phyloP scores from a whole-genome alignment of 164 flowering plant genomes.

The Kalanchoe fedtschenkoi region DNA sequence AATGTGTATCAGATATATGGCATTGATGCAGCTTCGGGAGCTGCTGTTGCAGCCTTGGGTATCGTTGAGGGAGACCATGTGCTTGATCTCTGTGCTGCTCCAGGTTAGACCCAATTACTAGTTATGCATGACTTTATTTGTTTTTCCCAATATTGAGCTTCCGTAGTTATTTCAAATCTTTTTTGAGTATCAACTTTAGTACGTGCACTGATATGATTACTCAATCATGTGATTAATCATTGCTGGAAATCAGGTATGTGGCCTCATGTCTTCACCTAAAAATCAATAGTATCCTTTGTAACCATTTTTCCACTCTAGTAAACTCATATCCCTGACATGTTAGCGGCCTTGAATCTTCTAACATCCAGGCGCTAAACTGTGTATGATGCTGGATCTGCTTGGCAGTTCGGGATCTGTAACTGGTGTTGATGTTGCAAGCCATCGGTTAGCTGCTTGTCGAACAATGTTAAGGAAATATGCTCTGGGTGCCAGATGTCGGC shows the following conservation, averaged over 20 bases:
- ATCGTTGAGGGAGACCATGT: slow-evolving; percentile 72
- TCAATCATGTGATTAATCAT: not conserved
- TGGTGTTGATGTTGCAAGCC: slow-evolving; percentile 83
- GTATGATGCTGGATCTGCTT: slow-evolving; percentile 77
- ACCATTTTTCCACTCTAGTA: too few relatives aligned
- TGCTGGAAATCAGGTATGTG: not conserved
- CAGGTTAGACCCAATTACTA: slow-evolving; percentile 36
- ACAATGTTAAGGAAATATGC: slow-evolving; percentile 82
- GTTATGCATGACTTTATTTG: not conserved
- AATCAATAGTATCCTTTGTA: not conserved
- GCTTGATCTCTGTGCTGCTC: slow-evolving; percentile 97
- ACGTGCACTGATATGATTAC: too few relatives aligned
- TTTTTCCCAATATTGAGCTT: not conserved
- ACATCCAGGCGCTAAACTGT: slow-evolving; percentile 82
- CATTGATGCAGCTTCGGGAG: slow-evolving; percentile 93
- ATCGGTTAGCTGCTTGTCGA: slow-evolving; percentile 88
- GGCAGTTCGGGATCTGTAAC: slow-evolving; percentile 79
- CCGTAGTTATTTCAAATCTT: not conserved
- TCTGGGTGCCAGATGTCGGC: slow-evolving; percentile 64
- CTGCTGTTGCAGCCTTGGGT: slow-evolving; percentile 74
- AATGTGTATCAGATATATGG: slow-evolving; percentile 60
- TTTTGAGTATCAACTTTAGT: too few relatives aligned
- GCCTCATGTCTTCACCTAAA: not conserved
- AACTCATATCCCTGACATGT: not conserved
- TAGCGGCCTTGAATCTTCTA: not conserved